Base-by-base conservation (phyloP, 352 stramenopile species). In the Peronospora belbahrii region DNA sequence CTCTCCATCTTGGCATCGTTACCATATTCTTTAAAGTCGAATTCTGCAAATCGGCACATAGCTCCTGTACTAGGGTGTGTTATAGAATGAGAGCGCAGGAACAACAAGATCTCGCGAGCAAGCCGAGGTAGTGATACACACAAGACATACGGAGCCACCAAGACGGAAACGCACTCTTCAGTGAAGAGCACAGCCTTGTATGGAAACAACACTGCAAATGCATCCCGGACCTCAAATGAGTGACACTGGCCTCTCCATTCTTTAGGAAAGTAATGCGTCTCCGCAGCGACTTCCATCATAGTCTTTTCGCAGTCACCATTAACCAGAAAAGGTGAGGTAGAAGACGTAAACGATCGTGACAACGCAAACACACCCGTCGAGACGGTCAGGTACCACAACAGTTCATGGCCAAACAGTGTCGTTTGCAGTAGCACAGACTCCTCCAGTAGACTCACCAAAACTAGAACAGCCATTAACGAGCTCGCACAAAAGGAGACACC, bases 341-440 rank as follows among this genome's bases (percentile, higher is more conserved):
- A 72, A 6, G 83, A 74, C 18, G 79, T 83, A 46, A 96, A 90
- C 24, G 65, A 83, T 18, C 88, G 70, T 23, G 81, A 78, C 10
- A 89, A 52, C 19, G 83, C 83, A 48, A 96, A 95, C 0, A 94
- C 46, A 15, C 65, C 67, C 4, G 75, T 93, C 14, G 93, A 69
- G 7, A 99, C 66, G 4, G 95, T 97, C 24, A 97, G 66, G 64
- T 98, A 99, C 95, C 94, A 99, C 7, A 99, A 39, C 35, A 99
- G 54, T 62, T 98, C 97, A 34, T 84, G 83, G 9, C 93, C 78
- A 18, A 78, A 80, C 11, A 98, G 71, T 48, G 96, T 97, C 13
- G 97, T 94, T 62, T 98, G 85, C 8, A 98, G 62, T 25, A 98
- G 60, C 36, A 98, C 81, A 0, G 80, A 94, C 59, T 99, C 95